phyloP scores from a whole-genome alignment of 768 basidiomycete species.

The Boletus subparvulus region DNA sequence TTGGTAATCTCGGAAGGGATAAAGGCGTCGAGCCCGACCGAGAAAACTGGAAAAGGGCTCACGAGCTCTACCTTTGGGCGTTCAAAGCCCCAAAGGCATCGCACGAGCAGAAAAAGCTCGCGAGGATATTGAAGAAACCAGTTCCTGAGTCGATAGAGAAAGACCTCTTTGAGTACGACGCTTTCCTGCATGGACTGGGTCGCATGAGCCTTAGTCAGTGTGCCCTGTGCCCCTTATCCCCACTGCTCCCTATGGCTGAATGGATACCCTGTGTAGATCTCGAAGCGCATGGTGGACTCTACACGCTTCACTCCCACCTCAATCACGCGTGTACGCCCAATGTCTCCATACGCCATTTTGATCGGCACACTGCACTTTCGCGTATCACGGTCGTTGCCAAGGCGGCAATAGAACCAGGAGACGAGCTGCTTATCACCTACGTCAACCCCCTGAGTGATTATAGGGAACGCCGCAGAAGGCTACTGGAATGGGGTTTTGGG shows the following conservation, averaged over 20 bases:
- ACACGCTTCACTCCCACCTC: slow-evolving; percentile 80
- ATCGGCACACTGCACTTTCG: slow-evolving; percentile 63
- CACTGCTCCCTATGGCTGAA: slow-evolving; percentile 1
- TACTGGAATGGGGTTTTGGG: slow-evolving; percentile 76
- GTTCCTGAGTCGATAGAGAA: slow-evolving; percentile 47
- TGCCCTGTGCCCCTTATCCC: background rate
- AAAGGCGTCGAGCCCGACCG: slow-evolving; percentile 55
- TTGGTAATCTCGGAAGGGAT: slow-evolving; percentile 22
- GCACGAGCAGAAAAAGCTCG: slow-evolving; percentile 57
- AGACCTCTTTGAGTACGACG: slow-evolving; percentile 73
- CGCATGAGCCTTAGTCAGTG: slow-evolving; percentile 78
- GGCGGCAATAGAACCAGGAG: slow-evolving; percentile 58
- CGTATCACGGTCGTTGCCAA: slow-evolving; percentile 77
- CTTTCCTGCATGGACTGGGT: slow-evolving; percentile 70
- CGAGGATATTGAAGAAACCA: slow-evolving; percentile 50
- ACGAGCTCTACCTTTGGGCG: slow-evolving; percentile 54
- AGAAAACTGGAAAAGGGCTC: slow-evolving; percentile 65
- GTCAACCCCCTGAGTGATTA: slow-evolving; percentile 55
- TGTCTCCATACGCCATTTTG: slow-evolving; percentile 73
- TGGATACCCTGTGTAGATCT: slow-evolving; percentile 47
- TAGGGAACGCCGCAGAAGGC: slow-evolving; percentile 47
- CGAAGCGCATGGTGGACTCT: slow-evolving; percentile 85
- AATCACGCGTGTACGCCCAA: slow-evolving; percentile 87
- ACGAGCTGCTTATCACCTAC: slow-evolving; percentile 79
- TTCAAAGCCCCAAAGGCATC: slow-evolving; percentile 58